Base-by-base conservation (phyloP, 176 grass and related monocot species). In the Eleusine coracana region DNA sequence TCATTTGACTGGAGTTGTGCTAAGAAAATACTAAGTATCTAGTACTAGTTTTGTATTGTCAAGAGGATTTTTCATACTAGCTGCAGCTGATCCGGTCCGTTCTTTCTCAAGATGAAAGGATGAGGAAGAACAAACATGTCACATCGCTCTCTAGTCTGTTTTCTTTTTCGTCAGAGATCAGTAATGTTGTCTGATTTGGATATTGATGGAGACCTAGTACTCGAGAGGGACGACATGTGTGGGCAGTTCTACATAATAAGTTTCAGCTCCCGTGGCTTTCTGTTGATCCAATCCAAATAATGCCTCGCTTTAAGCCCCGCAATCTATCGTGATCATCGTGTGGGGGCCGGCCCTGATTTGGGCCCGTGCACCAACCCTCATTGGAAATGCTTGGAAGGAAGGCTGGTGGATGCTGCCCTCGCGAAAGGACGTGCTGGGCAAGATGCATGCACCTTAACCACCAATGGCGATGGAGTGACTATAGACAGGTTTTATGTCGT, bases 391-490 rank as follows among this genome's bases (percentile, higher is more conserved):
- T 52, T 66, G 29, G 71, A 71, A 29, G 67, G 79, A 87, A 86
- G 83, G 83, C 79, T 44, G 79, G 74, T 86, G 88, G 88, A 90
- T 90, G 84, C 88, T 76, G 73, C 83, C 29, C 56, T 23, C n/a
- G 3, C 65, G 67, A 74, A 73, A 73, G 49, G 61, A 40, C 20
- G 41, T 56, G 79, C 34, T 68, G 74, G 50, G 74, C 84, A 74
- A 61, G 88, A 86, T 90, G 84, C 88, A 86, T 86, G 83, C 74
- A 90, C 84, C 84, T 83, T 78, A 86, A 83, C 74, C 74, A 74
- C 79, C 67, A 56, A 41, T 23, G 50, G 67, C 59, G 28, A 78
- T 78, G 73, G 58, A 86, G 73, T 58, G 41, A 61, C 42, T 39
- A 75, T 31, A 66, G 18, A 82, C 31, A 16, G 70, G 52, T n/a